Evolutionary conservation across 352 stramenopile species (phyloP), one percentile per base, ranked within the genome.

Genomic region (Phytophthora melonis): DNA sequence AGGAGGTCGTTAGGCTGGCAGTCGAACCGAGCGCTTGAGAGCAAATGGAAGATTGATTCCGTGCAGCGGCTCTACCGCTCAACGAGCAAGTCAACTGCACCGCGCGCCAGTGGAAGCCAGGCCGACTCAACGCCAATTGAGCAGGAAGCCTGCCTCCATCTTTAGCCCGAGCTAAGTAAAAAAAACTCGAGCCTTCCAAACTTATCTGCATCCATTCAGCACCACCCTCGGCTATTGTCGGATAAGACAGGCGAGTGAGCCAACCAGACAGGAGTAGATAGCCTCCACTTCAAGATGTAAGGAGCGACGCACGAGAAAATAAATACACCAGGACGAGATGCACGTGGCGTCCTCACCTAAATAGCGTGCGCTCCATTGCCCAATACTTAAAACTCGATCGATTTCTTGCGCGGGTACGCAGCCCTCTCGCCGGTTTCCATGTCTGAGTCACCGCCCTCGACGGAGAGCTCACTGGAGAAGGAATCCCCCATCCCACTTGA

Each of bases 351-450:
- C 13, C 34, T 41, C 27, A 32, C 21, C 55, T 63, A 76, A 68
- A 68, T 76, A 72, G 19, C 41, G 52, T 23, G 25, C 49, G 55
- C 13, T 68, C 50, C 39, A 63, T 59, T 45, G 57, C 57, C 41
- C 49, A 66, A 60, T 62, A 62, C 11, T 66, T 77, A 87, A 70
- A 87, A 87, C 50, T 87, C 80, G 62, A 81, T 86, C 5, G 80
- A 87, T 52, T 82, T 76, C 64, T 87, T 88, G 41, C 70, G 78
- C 21, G 78, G 80, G 49, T 69, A 78, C 18, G 63, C 25, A 19
- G 66, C 72, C 11, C 45, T 68, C 16, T 57, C 56, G 56, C 41
- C 55, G 23, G 68, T 63, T 21, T 77, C 66, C 47, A 73, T 45
- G n/a, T 78, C 79, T 41, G 32, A 71, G 55, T 34, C 30, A 34